These are phyloP conservation scores for Tylopilus rubrobrunneus DNA, from an alignment of 768 basidiomycete genomes.

Conservation along the genomic window DNA sequence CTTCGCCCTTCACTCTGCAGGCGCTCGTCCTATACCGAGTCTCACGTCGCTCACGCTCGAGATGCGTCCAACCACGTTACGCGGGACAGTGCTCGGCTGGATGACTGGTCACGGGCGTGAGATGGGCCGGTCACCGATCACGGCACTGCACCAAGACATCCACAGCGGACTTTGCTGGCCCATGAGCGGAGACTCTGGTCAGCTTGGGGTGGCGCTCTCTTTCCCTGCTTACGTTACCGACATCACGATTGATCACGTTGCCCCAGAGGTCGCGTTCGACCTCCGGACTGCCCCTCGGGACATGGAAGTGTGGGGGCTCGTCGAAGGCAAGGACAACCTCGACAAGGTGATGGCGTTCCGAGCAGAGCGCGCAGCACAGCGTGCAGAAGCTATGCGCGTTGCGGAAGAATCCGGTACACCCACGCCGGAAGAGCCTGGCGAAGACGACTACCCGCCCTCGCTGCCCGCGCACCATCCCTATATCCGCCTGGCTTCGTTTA, in stretches of 20 bases:
- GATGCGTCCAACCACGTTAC: conserved; percentile 50
- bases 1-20: conserved; percentile 80
- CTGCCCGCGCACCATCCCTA: conserved; percentile 46
- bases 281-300: conserved; percentile 75
- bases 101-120: conserved; percentile 60
- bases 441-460: conserved; percentile 43
- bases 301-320: conserved; percentile 89
- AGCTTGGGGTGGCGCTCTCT: conserved; percentile 78
- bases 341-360: conserved; percentile 56
- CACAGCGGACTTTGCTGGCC: conserved; percentile 93
- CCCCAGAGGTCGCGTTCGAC: conserved; percentile 78
- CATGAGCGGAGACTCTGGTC: conserved; percentile 73
- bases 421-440: conserved; percentile 22
- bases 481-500: conserved; percentile 65
- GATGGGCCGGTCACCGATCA: conserved; percentile 78
- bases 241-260: conserved; percentile 85
- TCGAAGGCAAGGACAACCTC: conserved; percentile 74
- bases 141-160: conserved; percentile 81
- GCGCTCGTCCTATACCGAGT: conserved; percentile 74
- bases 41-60: conserved; percentile 82
- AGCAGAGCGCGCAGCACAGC: conserved; percentile 38
- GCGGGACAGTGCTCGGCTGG: conserved; percentile 46
- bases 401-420: conserved; percentile 29
- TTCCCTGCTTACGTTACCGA: conserved; percentile 53
- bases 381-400: conserved; percentile 31